Conservation (phyloP, 2,329 filamentous ascomycete species). For the Sphaerostilbella broomeana region DNA sequence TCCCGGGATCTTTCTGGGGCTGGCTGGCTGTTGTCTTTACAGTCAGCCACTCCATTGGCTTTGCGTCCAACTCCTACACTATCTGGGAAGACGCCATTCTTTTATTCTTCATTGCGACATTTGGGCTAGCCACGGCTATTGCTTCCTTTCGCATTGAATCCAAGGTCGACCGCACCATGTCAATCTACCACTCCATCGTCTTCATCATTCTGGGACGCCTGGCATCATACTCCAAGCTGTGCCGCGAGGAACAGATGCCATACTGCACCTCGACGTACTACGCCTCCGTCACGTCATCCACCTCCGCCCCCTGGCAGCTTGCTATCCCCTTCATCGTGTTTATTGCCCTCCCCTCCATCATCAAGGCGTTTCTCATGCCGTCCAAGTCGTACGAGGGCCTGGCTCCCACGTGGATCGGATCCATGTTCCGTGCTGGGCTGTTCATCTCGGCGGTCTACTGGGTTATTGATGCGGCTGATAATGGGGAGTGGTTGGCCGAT, state of each 20-base stretch:
- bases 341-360: constrained; percentile 62
- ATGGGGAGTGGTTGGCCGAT: constrained; percentile 67
- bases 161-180: constrained; percentile 63
- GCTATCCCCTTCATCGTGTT: constrained; percentile 70
- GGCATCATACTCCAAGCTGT: constrained; percentile 83
- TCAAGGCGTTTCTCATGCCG: constrained; percentile 73
- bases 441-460: constrained; percentile 76
- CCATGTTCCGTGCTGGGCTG: constrained; percentile 69
- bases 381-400: constrained; percentile 84
- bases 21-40: constrained; percentile 78
- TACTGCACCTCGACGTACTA: constrained; percentile 96
- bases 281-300: constrained; percentile 82
- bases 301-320: constrained; percentile 86
- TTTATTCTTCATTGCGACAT: constrained; percentile 83
- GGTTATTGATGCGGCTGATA: constrained; percentile 83
- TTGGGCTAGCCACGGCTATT: constrained; percentile 68
- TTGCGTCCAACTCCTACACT: constrained; percentile 95
- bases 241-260: constrained; percentile 97
- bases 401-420: constrained; percentile 76
- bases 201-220: constrained; percentile 75
- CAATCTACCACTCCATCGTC: constrained; percentile 75
- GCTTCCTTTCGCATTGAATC: constrained; percentile 68
- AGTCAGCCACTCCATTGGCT: constrained; percentile 81
- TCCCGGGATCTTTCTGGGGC: constrained; percentile 80
- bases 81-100: constrained; percentile 98